Evolutionary conservation across 352 stramenopile genomes (phyloP).

Genomic region (Phytophthora pluvialis): DNA sequence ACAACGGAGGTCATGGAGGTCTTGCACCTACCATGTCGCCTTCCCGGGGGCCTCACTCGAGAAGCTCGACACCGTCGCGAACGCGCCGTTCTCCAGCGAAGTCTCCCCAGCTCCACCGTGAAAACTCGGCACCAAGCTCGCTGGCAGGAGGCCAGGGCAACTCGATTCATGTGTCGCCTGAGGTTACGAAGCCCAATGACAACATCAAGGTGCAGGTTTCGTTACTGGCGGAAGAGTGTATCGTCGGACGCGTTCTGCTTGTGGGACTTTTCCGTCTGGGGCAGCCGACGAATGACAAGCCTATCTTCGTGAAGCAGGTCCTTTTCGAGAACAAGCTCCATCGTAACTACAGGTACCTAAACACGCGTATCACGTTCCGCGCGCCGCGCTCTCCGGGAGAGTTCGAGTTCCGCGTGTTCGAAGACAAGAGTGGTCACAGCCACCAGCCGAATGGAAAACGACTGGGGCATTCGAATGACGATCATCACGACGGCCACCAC

Average conservation of each 20-base stretch:
- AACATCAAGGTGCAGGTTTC: constrained; percentile 83
- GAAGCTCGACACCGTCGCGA: constrained; percentile 39
- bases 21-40: constrained; percentile 31
- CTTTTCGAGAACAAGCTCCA: constrained; percentile 83
- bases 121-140: constrained; percentile 35
- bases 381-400: constrained; percentile 79
- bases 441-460: constrained; percentile 39
- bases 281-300: constrained; percentile 80
- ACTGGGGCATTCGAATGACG: constrained; percentile 27
- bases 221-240: constrained; percentile 63
- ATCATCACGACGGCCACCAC: constrained; percentile 41
- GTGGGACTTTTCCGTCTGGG: constrained; percentile 79
- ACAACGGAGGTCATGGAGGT: constrained; percentile 9
- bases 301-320: constrained; percentile 87
- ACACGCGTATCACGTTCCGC: constrained; percentile 84
- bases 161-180: constrained; percentile 54
- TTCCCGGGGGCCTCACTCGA: constrained; percentile 20
- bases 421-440: constrained; percentile 58
- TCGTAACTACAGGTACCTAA: constrained; percentile 63
- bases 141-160: constrained; percentile 33
- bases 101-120: constrained; percentile 42
- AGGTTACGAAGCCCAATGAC: constrained; percentile 75
- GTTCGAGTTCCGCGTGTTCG: constrained; percentile 87
- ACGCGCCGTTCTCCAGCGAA: constrained; percentile 48
- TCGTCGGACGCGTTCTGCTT: constrained; percentile 63